These are phyloP conservation scores for Akanthomyces dipterigenus DNA, from an alignment of 2,329 filamentous ascomycete genomes.

Conservation along the genomic window DNA sequence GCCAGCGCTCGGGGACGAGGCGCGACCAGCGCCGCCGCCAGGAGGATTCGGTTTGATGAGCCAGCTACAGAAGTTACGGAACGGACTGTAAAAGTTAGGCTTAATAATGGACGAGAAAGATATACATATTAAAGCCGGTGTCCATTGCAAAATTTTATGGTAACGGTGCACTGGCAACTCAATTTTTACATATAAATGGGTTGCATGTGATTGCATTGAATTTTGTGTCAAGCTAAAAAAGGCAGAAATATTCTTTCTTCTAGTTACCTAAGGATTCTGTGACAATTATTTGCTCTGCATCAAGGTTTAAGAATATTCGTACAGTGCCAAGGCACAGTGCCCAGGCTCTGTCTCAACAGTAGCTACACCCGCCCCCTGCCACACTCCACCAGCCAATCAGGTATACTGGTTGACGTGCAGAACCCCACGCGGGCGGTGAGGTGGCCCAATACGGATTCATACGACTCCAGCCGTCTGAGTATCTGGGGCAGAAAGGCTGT, in stretches of 20 bases:
- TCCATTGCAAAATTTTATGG: neutral
- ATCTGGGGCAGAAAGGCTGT: constrained; percentile 13
- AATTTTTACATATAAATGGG: no score
- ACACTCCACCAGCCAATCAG: constrained; percentile 6
- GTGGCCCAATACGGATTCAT: constrained; percentile 9
- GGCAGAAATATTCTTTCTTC: no score
- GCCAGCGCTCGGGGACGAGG: constrained; percentile 21
- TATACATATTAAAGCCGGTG: neutral
- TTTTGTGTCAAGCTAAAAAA: neutral
- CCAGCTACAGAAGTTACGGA: constrained; percentile 54
- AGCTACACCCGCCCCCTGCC: neutral
- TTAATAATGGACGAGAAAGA: neutral
- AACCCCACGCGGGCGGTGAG: constrained; percentile 13
- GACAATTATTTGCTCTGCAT: neutral
- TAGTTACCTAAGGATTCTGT: no score
- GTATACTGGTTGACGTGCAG: neutral
- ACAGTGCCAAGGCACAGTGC: neutral
- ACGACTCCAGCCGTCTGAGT: neutral
- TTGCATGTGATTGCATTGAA: no score
- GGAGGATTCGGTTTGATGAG: constrained; percentile 55
- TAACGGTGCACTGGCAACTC: neutral
- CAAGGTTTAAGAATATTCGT: neutral
- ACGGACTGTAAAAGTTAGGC: constrained; percentile 35
- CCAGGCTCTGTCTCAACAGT: neutral
- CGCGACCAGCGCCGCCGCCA: constrained; percentile 26